Percentiles rank a stretch among this genome's conserved stretches.
phyloP scores from a whole-genome alignment of 2,329 filamentous ascomycete genomes.

The Fragosphaeria purpurea region DNA sequence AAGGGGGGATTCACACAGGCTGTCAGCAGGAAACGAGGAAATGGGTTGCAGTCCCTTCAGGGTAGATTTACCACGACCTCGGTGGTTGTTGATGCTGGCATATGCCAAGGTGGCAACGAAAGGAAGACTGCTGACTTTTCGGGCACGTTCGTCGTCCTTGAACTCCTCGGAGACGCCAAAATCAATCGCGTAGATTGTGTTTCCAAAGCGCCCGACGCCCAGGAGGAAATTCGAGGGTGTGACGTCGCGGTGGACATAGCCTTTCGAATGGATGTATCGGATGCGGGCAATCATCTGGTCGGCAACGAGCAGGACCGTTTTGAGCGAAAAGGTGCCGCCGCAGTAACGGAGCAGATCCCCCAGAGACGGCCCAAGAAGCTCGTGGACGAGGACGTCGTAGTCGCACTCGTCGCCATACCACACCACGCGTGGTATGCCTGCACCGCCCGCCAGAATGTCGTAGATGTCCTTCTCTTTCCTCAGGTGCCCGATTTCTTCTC shows the following conservation, averaged over 20 bases:
- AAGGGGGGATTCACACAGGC: constrained; percentile 96
- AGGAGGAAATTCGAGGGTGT: constrained; percentile 99
- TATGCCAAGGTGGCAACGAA: no score
- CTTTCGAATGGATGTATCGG: constrained; percentile 99
- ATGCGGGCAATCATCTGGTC: constrained; percentile 98
- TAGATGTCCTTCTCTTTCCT: constrained; percentile 97
- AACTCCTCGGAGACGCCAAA: constrained; percentile 99
- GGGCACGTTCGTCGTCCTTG: constrained; percentile 71
- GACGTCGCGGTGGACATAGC: constrained; percentile 98
- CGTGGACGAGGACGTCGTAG: constrained; percentile 99
- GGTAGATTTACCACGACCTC: no score
- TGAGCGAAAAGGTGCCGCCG: constrained; percentile 98
- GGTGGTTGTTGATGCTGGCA: no score
- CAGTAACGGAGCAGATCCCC: constrained; percentile 99
- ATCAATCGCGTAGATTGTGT: constrained; percentile 99
- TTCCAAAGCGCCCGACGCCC: constrained; percentile 97
- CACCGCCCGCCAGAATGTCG: constrained; percentile 83
- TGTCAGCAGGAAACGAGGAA: constrained; percentile 99
- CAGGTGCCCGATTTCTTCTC: constrained; percentile 97
- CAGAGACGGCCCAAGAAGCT: constrained; percentile 87
- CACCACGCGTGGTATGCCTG: constrained; percentile 96
- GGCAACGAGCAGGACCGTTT: constrained; percentile 92
- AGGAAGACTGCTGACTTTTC: no score
- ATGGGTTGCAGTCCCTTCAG: constrained; percentile 48
- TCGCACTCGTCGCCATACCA: constrained; percentile 99